Conservation (phyloP, 352 stramenopile species). For the Achlya hypogyna region DNA sequence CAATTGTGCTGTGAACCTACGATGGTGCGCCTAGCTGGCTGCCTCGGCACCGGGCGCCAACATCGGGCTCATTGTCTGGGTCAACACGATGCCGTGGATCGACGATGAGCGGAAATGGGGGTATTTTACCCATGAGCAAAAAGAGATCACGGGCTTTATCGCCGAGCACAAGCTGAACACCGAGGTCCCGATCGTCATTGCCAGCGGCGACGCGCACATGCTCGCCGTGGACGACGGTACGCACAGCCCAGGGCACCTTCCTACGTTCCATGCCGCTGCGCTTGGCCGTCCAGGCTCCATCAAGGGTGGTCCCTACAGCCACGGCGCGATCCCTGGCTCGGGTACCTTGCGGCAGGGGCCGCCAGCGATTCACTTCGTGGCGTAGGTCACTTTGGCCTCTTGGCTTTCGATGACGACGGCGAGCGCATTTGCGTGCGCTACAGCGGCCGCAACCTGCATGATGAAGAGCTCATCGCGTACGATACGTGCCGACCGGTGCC, state of each 20-base stretch:
- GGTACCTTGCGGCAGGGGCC: constrained; percentile 18
- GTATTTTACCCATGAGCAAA: constrained; percentile 68
- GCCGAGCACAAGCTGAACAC: constrained; percentile 45
- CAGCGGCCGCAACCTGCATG: constrained; percentile 47
- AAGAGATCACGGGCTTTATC: constrained; percentile 69
- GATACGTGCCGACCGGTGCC: constrained; percentile 62
- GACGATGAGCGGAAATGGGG: constrained; percentile 84
- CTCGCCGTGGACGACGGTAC: constrained; percentile 74
- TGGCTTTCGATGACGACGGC: constrained; percentile 72
- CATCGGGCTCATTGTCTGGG: constrained; percentile 73
- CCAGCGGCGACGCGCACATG: constrained; percentile 86
- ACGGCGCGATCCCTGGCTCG: constrained; percentile 65
- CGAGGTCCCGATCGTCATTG: constrained; percentile 55
- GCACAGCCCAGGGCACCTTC: constrained; percentile 64
- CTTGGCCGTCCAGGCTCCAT: constrained; percentile 68
- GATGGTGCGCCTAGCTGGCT: not conserved
- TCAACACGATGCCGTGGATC: constrained; percentile 82
- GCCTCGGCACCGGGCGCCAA: constrained; percentile 35
- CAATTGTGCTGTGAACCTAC: not conserved
- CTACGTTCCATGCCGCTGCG: constrained; percentile 68
- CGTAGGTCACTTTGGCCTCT: constrained; percentile 56
- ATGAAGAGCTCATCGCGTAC: constrained; percentile 57
- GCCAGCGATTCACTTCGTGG: not conserved
- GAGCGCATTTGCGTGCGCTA: constrained; percentile 56
- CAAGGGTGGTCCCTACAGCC: constrained; percentile 83